Percentiles rank a stretch among this genome's conserved stretches.
These are phyloP conservation scores for Debaryomyces nepalensis DNA, from an alignment of 1,139 yeast species.

Conservation along the genomic window DNA sequence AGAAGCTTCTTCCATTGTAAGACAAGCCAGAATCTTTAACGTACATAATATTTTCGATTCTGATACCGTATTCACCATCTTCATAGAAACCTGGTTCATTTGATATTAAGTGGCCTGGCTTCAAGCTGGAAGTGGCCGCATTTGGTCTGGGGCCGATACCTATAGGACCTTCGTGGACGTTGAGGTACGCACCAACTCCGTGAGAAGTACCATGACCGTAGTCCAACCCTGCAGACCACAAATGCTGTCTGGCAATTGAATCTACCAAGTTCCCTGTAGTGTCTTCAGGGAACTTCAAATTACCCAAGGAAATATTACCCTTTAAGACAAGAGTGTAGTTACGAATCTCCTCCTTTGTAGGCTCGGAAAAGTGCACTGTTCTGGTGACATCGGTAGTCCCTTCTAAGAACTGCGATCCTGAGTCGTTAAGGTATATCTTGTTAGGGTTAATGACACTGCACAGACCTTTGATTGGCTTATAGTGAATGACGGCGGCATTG, in stretches of 20 bases:
- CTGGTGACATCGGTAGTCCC: constrained; percentile 98
- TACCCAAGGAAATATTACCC: constrained; percentile 85
- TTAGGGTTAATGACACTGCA: constrained; percentile 73
- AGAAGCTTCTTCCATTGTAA: constrained; percentile 58
- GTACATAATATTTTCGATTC: constrained; percentile 85
- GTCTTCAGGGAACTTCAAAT: constrained; percentile 81
- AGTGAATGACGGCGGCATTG: constrained; percentile 92
- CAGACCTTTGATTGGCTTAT: constrained; percentile 62
- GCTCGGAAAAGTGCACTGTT: constrained; percentile 79
- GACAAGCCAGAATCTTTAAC: constrained; percentile 54
- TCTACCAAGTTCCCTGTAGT: constrained; percentile 86
- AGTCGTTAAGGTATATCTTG: constrained; percentile 83
- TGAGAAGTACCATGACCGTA: constrained; percentile 98
- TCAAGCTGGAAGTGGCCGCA: constrained; percentile 51
- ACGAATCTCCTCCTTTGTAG: constrained; percentile 65
- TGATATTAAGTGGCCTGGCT: constrained; percentile 79
- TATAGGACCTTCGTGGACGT: constrained; percentile 96
- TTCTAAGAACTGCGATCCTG: constrained; percentile 92
- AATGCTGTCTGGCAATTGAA: constrained; percentile 82
- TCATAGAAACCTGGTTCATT: constrained; percentile 97
- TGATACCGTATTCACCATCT: constrained; percentile 89
- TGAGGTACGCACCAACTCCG: constrained; percentile 91
- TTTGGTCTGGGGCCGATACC: constrained; percentile 77
- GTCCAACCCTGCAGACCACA: constrained; percentile 88
- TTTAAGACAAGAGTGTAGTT: constrained; percentile 90